Percentiles rank a stretch among this genome's conserved stretches.
Conservation (phyloP, 2,329 filamentous ascomycete genomes). For the Cordyceps cicadae region DNA sequence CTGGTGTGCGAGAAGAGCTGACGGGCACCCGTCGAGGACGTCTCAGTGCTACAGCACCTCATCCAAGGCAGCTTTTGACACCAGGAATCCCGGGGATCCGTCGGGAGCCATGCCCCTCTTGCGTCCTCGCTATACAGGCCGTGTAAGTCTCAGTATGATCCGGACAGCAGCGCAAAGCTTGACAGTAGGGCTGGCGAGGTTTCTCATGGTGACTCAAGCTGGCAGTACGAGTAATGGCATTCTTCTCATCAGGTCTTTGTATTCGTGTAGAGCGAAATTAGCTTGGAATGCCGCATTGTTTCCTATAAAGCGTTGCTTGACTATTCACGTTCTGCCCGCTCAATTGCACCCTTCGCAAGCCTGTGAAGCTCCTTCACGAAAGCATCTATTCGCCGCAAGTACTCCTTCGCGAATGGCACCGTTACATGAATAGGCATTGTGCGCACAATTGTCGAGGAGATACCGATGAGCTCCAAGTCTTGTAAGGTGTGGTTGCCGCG, state of each 20-base stretch:
- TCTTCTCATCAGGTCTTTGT: not conserved
- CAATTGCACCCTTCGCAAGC: slow-evolving; percentile 34
- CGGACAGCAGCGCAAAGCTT: too few species aligned
- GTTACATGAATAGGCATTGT: slow-evolving; percentile 24
- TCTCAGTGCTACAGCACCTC: too few species aligned
- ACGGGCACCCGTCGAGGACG: slow-evolving; percentile 14
- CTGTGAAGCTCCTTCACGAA: slow-evolving; percentile 37
- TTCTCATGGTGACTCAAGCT: too few species aligned
- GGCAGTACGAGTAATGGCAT: not conserved
- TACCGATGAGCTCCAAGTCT: slow-evolving; percentile 39
- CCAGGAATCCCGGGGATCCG: too few species aligned
- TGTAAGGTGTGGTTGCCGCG: slow-evolving; percentile 31
- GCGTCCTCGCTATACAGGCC: too few species aligned
- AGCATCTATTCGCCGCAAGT: slow-evolving; percentile 32
- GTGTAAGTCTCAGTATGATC: too few species aligned
- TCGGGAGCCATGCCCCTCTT: too few species aligned
- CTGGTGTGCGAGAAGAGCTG: slow-evolving; percentile 19
- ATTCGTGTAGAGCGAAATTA: too few species aligned
- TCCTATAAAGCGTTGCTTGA: not conserved
- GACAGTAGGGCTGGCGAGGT: too few species aligned
- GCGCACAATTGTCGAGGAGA: slow-evolving; percentile 35
- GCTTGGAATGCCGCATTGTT: not conserved
- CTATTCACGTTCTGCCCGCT: not conserved
- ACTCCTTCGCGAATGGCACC: slow-evolving; percentile 28
- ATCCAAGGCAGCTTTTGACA: too few species aligned